Conservation (phyloP, 768 basidiomycete genomes). For the Suillus paluster region DNA sequence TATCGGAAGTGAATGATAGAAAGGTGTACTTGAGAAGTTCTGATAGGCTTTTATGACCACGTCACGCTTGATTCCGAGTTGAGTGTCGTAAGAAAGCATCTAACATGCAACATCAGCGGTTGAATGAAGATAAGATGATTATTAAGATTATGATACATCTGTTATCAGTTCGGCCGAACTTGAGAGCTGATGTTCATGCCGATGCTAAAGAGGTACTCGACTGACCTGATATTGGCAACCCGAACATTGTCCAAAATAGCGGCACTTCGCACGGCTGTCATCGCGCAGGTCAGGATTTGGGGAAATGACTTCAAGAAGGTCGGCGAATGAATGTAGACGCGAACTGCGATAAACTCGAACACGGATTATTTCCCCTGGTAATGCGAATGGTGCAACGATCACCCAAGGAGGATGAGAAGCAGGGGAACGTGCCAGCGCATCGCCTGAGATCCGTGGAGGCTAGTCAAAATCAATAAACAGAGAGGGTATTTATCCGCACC, state of each 20-base stretch:
- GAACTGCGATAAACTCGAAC: constrained; percentile 74
- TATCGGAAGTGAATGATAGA: constrained; percentile 28
- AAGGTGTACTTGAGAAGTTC: constrained; percentile 59
- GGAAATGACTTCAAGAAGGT: constrained; percentile 65
- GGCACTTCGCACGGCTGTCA: constrained; percentile 67
- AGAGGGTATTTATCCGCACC: constrained; percentile 43
- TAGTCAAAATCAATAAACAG: neutral
- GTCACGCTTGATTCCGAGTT: constrained; percentile 84
- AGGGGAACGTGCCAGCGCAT: constrained; percentile 63
- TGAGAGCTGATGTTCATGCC: neutral
- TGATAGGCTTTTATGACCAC: constrained; percentile 85
- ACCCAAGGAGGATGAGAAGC: constrained; percentile 69
- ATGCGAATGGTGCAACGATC: constrained; percentile 79
- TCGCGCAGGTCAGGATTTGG: constrained; percentile 74
- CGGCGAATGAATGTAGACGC: constrained; percentile 75
- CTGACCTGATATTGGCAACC: constrained; percentile 94
- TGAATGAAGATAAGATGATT: neutral
- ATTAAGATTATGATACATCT: neutral
- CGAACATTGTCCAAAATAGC: constrained; percentile 87
- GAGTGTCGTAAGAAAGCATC: constrained; percentile 88
- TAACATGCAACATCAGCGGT: constrained; percentile 28
- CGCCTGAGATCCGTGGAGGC: constrained; percentile 47
- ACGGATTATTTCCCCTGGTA: constrained; percentile 82
- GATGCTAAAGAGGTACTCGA: neutral
- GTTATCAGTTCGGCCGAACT: neutral